These are phyloP conservation scores for Cucumis sativus DNA, from an alignment of 306 rosid species.

Conservation along the genomic window Cucumber_9930_V3 NC_026660.2:14176501-14177000, in stretches of 20 bases:
- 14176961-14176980: no score
- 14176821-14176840: conserved; percentile 5
- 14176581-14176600: background rate
- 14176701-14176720: conserved; percentile 51
- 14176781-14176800: conserved; percentile 36
- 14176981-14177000: no score
- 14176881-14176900: no score
- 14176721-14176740: conserved; percentile 75
- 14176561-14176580: background rate
- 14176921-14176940: no score
- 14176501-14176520: background rate
- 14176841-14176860: no score
- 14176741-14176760: conserved; percentile 43
- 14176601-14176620: background rate
- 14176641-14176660: background rate
- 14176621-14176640: background rate
- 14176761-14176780: conserved; percentile 33
- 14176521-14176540: background rate
- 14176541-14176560: background rate
- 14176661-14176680: background rate
- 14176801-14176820: conserved; percentile 16
- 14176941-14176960: no score
- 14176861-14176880: no score
- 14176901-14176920: no score
- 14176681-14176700: background rate